Conservation (phyloP, 306 rosid genomes). For the Citrullus colocynthis region DNA sequence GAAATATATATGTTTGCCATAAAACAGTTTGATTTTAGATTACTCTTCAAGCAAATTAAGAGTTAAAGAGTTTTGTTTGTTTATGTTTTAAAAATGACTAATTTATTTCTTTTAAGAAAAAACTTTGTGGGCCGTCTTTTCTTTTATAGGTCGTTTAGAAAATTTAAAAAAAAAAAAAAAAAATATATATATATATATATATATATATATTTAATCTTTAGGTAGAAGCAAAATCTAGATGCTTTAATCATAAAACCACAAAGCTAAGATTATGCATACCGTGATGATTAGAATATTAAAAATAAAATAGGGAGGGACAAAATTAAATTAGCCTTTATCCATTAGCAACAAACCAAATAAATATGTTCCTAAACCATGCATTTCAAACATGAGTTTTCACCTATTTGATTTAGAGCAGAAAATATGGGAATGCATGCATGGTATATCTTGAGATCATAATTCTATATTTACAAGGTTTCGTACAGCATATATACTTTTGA, state of each 20-base stretch:
- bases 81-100: not conserved
- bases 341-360: not conserved
- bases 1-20: too few relatives aligned
- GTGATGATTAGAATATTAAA: not conserved
- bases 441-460: too few relatives aligned
- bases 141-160: not conserved
- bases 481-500: too few relatives aligned
- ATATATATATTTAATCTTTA: not conserved
- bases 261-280: not conserved
- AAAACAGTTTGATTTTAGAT: too few relatives aligned
- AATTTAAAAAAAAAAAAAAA: not conserved
- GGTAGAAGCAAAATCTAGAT: not conserved
- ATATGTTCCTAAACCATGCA: not conserved
- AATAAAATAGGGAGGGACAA: not conserved
- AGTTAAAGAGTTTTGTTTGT: too few relatives aligned
- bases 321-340: not conserved
- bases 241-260: not conserved
- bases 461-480: too few relatives aligned
- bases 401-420: too few relatives aligned
- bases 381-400: too few relatives aligned
- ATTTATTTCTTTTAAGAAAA: not conserved
- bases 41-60: too few relatives aligned
- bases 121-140: not conserved
- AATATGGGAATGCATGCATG: too few relatives aligned
- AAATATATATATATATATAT: too few relatives aligned